Conservation (phyloP, 345 rosid species). For the Eucalyptus melliodora region DNA sequence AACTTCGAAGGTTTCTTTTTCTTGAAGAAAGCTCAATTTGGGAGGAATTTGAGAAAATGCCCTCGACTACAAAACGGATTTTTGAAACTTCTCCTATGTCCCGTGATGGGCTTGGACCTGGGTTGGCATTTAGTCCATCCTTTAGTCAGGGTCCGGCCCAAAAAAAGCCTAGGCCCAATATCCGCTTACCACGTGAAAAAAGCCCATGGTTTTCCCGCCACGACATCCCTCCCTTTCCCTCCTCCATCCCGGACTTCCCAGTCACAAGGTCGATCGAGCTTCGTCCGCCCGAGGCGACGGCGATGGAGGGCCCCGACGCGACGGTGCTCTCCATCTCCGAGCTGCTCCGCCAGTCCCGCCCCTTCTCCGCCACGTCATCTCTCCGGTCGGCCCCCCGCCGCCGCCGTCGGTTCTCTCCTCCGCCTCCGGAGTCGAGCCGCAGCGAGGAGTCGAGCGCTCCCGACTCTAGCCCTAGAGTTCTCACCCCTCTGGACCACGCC, state of each 20-base stretch:
- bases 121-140: neutral
- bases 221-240: neutral
- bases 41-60: neutral
- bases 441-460: neutral
- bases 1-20: neutral
- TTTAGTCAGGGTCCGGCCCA: neutral
- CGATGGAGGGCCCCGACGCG: neutral
- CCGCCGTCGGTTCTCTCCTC: neutral
- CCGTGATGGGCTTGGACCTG: neutral
- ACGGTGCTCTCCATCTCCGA: constrained; percentile 16
- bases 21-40: neutral
- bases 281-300: neutral
- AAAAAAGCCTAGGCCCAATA: neutral
- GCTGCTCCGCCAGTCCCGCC: constrained; percentile 21
- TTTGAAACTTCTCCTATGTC: neutral
- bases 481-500: constrained; percentile 27
- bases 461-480: constrained; percentile 6
- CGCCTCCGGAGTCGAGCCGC: neutral
- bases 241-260: neutral
- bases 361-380: constrained; percentile 48
- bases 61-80: neutral
- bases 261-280: neutral
- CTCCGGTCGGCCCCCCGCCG: constrained; percentile 4
- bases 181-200: neutral
- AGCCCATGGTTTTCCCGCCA: neutral